phyloP scores from a whole-genome alignment of 1,139 yeast genomes.

The Arxiozyma heterogenica region DNA sequence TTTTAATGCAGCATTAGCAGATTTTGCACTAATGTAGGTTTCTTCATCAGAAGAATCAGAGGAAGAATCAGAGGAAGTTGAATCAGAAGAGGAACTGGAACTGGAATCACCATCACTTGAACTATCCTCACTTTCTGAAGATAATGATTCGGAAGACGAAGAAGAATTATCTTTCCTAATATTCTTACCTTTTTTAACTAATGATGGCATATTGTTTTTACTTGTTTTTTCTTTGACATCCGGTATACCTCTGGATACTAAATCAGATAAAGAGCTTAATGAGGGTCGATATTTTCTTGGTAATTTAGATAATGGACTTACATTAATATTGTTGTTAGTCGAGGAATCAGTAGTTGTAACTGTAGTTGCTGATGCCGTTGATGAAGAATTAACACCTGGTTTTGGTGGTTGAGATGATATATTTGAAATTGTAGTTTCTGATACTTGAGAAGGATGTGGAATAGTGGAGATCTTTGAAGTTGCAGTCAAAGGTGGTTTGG shows the following conservation, averaged over 20 bases:
- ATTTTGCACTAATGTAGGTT: slow-evolving; percentile 35
- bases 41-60: slow-evolving; percentile 19
- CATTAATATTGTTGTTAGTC: not conserved
- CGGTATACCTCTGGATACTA: slow-evolving; percentile 52
- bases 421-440: not conserved
- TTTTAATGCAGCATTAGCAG: slow-evolving; percentile 35
- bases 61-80: slow-evolving; percentile 8
- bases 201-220: not conserved
- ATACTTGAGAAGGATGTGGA: not conserved
- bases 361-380: not conserved
- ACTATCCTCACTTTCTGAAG: not conserved
- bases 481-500: not conserved
- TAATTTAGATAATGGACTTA: slow-evolving; percentile 14
- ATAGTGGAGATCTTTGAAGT: not conserved
- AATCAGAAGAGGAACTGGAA: slow-evolving; percentile 11
- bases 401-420: slow-evolving; percentile 3
- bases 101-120: slow-evolving; percentile 19
- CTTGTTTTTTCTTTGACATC: slow-evolving; percentile 42
- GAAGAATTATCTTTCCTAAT: slow-evolving; percentile 1
- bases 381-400: not conserved
- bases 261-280: slow-evolving; percentile 47
- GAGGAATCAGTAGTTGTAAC: not conserved
- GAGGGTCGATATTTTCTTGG: slow-evolving; percentile 30
- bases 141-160: slow-evolving; percentile 7
- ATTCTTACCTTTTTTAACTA: slow-evolving; percentile 1